Evolutionary conservation across 2,329 filamentous ascomycete species (phyloP).

Genomic region (Aspergillus melleus): DNA sequence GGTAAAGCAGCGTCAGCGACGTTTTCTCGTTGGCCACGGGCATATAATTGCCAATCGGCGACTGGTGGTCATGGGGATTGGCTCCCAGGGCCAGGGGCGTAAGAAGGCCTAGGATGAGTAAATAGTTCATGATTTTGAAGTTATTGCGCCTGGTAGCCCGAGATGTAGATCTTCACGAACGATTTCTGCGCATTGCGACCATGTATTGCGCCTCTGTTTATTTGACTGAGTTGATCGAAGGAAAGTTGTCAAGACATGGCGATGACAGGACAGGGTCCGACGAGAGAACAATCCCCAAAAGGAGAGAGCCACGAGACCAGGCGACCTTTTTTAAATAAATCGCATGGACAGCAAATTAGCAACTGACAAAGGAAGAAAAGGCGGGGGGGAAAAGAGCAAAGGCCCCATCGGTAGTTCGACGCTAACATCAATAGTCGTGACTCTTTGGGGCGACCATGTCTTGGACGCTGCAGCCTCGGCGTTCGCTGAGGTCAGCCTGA

Average conservation of each 20-base stretch:
- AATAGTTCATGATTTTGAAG: background rate
- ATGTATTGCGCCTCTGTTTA: background rate
- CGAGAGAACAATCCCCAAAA: background rate
- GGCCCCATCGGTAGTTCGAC: background rate
- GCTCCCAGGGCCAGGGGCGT: background rate
- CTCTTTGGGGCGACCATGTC: background rate
- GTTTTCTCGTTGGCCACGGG: slow-evolving; percentile 36
- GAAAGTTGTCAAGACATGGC: background rate
- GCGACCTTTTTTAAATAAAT: background rate
- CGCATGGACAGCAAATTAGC: background rate
- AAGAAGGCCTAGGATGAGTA: slow-evolving; percentile 6
- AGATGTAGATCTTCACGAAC: background rate
- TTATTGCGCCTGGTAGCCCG: background rate
- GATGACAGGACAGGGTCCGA: background rate
- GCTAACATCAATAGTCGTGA: background rate
- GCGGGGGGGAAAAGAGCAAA: no score
- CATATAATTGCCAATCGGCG: background rate
- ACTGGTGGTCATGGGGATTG: background rate
- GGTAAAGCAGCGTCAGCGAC: slow-evolving; percentile 53
- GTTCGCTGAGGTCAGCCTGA: no score
- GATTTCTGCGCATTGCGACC: background rate
- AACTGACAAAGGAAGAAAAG: background rate
- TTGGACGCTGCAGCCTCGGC: no score
- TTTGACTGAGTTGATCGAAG: no score
- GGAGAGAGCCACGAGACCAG: no score